Evolutionary conservation across 192 early-diverging fungal species (phyloP).

Genomic region (Umbelopsis isabellina): DNA sequence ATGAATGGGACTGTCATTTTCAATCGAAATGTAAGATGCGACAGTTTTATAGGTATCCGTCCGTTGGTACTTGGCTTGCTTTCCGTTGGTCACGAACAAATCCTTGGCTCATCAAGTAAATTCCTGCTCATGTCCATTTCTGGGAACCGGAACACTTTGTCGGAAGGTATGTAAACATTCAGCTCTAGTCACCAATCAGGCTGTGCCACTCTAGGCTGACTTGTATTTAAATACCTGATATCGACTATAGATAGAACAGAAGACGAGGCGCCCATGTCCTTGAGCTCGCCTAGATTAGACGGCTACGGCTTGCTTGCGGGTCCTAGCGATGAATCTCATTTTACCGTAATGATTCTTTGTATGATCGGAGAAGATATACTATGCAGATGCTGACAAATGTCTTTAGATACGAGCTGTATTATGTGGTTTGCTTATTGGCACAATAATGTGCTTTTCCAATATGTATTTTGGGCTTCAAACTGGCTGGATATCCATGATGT

Average conservation of each 20-base stretch:
- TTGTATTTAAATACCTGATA: too few species aligned
- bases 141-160: neutral
- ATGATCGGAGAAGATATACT: neutral
- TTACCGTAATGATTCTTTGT: constrained; percentile 16
- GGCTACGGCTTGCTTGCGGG: neutral
- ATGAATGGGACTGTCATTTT: neutral
- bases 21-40: too few species aligned
- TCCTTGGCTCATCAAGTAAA: constrained; percentile 5
- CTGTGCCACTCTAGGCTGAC: too few species aligned
- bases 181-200: too few species aligned
- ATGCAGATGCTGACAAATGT: constrained; percentile 10
- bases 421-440: constrained; percentile 70
- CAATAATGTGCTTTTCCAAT: constrained; percentile 80
- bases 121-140: neutral
- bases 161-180: neutral
- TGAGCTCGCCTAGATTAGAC: neutral
- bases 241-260: neutral
- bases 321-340: constrained; percentile 13
- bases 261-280: constrained; percentile 1
- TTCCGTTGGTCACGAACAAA: neutral
- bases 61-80: neutral
- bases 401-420: constrained; percentile 52
- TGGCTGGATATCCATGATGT: constrained; percentile 83
- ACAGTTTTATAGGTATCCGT: neutral
- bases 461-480: constrained; percentile 89